Conservation (phyloP, 1,139 yeast species). For the Tardiomyces digboiensis region DNA sequence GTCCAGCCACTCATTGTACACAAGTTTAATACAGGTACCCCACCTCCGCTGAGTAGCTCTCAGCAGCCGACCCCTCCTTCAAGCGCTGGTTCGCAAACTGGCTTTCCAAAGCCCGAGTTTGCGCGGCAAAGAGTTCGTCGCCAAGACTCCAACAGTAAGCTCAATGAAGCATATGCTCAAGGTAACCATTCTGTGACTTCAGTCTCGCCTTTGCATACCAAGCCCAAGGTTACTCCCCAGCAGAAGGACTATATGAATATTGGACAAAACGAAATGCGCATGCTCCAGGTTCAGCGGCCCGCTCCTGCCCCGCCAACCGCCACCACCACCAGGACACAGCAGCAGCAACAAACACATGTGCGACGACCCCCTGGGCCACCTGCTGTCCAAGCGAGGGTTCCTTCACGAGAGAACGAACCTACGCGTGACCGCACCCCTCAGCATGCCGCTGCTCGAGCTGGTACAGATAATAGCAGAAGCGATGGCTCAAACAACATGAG, state of each 20-base stretch:
- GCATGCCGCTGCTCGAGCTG: too few relatives aligned
- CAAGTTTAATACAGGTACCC: neutral
- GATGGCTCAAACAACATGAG: neutral
- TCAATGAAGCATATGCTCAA: neutral
- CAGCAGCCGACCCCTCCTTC: slow-evolving; percentile 1
- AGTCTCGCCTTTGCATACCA: slow-evolving; percentile 8
- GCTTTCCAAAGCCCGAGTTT: neutral
- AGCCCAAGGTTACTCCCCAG: slow-evolving; percentile 2
- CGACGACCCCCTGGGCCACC: neutral
- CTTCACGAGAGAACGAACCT: too few relatives aligned
- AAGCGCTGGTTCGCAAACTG: neutral
- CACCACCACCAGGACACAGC: too few relatives aligned
- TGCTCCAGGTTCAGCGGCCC: neutral
- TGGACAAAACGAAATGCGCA: neutral
- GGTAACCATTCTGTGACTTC: neutral
- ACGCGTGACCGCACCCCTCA: too few relatives aligned
- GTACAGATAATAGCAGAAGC: too few relatives aligned
- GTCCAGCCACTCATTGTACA: slow-evolving; percentile 7
- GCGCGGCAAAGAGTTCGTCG: neutral
- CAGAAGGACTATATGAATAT: neutral
- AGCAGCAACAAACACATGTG: neutral
- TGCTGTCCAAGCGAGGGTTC: too few relatives aligned
- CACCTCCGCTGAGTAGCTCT: neutral
- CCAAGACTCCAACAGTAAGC: neutral
- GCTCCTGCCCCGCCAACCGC: neutral